Base-by-base conservation (phyloP, 1,284 basidiomycete genomes). In the Uromyces viciae-fabae region DNA sequence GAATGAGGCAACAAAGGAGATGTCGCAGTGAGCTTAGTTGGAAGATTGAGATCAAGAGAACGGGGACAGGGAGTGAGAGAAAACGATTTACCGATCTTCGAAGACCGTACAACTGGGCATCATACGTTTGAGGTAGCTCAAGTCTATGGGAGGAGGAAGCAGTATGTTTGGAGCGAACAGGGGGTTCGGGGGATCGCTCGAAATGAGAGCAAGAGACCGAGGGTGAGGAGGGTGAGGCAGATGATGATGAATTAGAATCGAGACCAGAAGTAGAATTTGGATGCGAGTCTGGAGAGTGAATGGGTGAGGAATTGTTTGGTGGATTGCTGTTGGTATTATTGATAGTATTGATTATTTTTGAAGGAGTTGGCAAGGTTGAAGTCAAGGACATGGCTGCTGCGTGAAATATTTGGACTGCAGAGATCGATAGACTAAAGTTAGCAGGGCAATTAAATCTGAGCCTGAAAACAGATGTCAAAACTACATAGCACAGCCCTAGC, bases 41-140 rank as follows among this genome's bases (percentile, higher is more conserved):
- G n/a, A n/a, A n/a, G n/a, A n/a, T n/a, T 22, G 15, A 40, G 14
- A n/a, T 1, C 14, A 31, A 5, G 19, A 28, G 1, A 62, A 43
- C 14, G 22, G 17, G 46, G 11, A 58, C 25, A 40, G 11, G 33
- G 11, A 72, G 43, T 31, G 42, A 36, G 46, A 49, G 46, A 31
- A 28, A 33, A 54, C 9, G 25, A 75, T 62, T 74, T 42, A 74
- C 79, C n/a, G 79, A 81, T 81, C 79, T 49, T 19, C 79, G 71
- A 38, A 81, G 36, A 43, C 79, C 79, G 42, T 81, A 81, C 17
- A 81, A 72, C 17, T 81, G 69, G 43, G 79, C 69, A 43, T 81
- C 79, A 46, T 66, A 75, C 36, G 38, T 75, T 33, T 73, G 46
- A 42, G 46, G 79, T 46, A 81, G 52, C 58, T 60, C 43, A 14